Evolutionary conservation across 352 stramenopile genomes (phyloP).

Genomic region (Phytophthora agathidicida): DNA sequence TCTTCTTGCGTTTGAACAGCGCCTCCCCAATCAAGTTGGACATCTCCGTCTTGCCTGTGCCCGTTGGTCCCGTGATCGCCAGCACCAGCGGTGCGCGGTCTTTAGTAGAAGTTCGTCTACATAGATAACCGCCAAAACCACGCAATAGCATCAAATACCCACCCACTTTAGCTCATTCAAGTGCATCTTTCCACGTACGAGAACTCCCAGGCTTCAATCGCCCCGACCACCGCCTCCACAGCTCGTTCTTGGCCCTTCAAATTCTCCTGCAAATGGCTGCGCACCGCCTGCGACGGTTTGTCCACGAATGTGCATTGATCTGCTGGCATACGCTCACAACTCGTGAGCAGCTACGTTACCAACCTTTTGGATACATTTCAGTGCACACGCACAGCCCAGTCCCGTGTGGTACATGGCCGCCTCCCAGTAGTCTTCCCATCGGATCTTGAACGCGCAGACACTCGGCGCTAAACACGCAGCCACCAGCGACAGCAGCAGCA

Average conservation of each 20-base stretch:
- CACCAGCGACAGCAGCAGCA: slow-evolving; percentile 25
- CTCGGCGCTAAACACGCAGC: slow-evolving; percentile 2
- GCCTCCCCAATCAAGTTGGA: slow-evolving; percentile 83
- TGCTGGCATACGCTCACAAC: slow-evolving; percentile 19
- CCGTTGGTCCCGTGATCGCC: slow-evolving; percentile 89
- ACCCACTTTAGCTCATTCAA: neutral
- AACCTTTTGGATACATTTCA: slow-evolving; percentile 11
- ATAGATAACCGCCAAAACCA: slow-evolving; percentile 9
- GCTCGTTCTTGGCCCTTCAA: slow-evolving; percentile 72
- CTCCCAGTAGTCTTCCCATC: slow-evolving; percentile 51
- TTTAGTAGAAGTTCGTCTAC: slow-evolving; percentile 54
- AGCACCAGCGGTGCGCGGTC: slow-evolving; percentile 83
- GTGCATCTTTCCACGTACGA: slow-evolving; percentile 47
- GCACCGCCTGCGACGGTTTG: slow-evolving; percentile 66
- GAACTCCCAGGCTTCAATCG: slow-evolving; percentile 86
- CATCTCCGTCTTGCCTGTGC: slow-evolving; percentile 92
- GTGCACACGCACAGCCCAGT: slow-evolving; percentile 49
- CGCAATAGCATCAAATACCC: slow-evolving; percentile 1
- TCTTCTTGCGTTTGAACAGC: slow-evolving; percentile 83
- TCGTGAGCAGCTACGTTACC: slow-evolving; percentile 7
- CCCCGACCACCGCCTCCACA: slow-evolving; percentile 66
- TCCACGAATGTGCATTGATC: slow-evolving; percentile 79
- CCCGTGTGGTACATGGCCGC: slow-evolving; percentile 50
- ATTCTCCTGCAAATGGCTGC: slow-evolving; percentile 53
- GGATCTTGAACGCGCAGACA: slow-evolving; percentile 12